Evolutionary conservation across 139 green algal genomes (phyloP).

Genomic region (Ulvella scutata): DNA sequence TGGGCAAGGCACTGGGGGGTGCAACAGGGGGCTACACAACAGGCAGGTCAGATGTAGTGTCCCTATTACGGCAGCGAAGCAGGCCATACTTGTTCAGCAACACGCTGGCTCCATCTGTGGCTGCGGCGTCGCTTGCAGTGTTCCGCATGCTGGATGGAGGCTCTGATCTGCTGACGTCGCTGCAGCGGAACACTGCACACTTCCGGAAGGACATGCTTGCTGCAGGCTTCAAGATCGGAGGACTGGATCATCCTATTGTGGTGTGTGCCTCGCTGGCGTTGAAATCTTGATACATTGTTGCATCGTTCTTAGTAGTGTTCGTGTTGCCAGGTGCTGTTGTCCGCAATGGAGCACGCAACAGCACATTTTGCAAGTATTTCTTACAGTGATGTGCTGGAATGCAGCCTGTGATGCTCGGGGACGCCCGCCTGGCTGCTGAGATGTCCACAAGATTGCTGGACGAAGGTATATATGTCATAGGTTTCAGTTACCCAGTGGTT

Average conservation of each 20-base stretch:
- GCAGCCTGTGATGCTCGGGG: slow-evolving; percentile 52
- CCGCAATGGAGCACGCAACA: too few species aligned
- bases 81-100: slow-evolving; percentile 58
- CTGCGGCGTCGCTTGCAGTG: slow-evolving; percentile 24
- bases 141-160: slow-evolving; percentile 26
- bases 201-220: slow-evolving; percentile 29
- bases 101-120: slow-evolving; percentile 34
- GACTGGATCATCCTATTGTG: slow-evolving; percentile 39
- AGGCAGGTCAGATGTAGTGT: slow-evolving; percentile 24
- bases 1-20: slow-evolving; percentile 56
- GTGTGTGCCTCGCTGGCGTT: slow-evolving; percentile 11
- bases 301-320: too few species aligned
- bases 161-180: slow-evolving; percentile 19
- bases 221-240: slow-evolving; percentile 32
- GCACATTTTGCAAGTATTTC: too few species aligned
- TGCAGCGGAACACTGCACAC: slow-evolving; percentile 30
- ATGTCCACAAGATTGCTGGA: slow-evolving; percentile 34
- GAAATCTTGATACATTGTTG: too few species aligned
- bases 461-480: slow-evolving; percentile 31
- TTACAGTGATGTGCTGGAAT: too few species aligned
- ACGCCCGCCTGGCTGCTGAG: slow-evolving; percentile 28
- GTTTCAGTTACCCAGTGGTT: slow-evolving; percentile 51
- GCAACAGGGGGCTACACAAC: slow-evolving; percentile 42
- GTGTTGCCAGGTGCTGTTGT: too few species aligned
- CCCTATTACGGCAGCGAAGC: slow-evolving; percentile 36